Evolutionary conservation across 73 alveolate species (phyloP), one percentile per base, ranked within the genome.

Genomic region (Effrenium voratum): DNA sequence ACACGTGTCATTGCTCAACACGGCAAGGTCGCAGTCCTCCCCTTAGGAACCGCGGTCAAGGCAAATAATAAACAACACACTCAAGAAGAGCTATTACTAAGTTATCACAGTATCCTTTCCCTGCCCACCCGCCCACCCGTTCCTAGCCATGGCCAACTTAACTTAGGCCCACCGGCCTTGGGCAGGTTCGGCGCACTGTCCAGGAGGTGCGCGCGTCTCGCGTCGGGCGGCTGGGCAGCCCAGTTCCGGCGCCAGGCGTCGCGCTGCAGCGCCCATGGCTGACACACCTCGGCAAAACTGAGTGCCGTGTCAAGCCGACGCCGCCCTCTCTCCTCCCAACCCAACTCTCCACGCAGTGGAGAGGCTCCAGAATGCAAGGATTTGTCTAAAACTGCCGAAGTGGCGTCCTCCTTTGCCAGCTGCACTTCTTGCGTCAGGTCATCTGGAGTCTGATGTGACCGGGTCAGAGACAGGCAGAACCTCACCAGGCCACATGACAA

Each of bases 381-480:
- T 52, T 52, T 8, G 63, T 12, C 63, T 12, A 52, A 52, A 19
- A 12, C 63, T 52, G 63, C 30, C 12, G 49, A 30, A 46, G 70
- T 15, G 34, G 88, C 97, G 34, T 90, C 97, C 24, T 70, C 97
- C 68, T 55, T 77, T 26, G 97, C 88, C 73, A 40, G 87, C 41
- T 57, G 88, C 30, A 90, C 97, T 68, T 90, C 97, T 47, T 76
- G 59, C 43, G 97, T 90, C 87, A 90, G 66, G n/a, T 90, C 97
- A 76, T 90, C 97, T 3, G 97, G 97, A 38, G 97, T 90, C 76
- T 90, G 97, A 44, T 90, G 88, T 34, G 88, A 86, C 46, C 24
- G 72, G 8, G 57, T 52, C 38, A 73, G 41, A 2, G 57, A 32
- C 46, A 44, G 19, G 49, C 30, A 47, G 38, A 82, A 47, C 92